phyloP scores from a whole-genome alignment of 495 filamentous ascomycete species.

The Daldinia loculata region DNA sequence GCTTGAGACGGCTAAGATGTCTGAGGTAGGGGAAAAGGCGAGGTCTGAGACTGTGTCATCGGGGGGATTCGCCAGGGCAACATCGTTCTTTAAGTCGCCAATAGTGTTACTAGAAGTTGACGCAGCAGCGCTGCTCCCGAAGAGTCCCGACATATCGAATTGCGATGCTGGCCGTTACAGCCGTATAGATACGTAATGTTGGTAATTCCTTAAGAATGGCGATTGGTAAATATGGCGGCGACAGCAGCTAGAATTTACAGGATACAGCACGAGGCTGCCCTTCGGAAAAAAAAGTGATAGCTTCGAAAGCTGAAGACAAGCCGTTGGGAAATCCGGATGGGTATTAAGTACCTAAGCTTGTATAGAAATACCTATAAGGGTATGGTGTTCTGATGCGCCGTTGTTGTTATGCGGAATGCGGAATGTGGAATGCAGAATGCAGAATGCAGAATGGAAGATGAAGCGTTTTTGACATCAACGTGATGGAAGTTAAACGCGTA shows the following conservation, averaged over 20 bases:
- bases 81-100: slow-evolving; percentile 90
- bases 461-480: neutral
- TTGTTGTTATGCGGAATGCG: too few species aligned
- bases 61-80: slow-evolving; percentile 76
- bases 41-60: slow-evolving; percentile 88
- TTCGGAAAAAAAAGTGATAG: neutral
- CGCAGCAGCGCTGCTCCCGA: slow-evolving; percentile 59
- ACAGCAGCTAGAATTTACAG: neutral
- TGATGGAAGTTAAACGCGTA: neutral
- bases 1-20: slow-evolving; percentile 84
- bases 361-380: neutral
- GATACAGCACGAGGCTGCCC: slow-evolving; percentile 5
- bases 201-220: neutral
- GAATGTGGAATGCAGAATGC: neutral
- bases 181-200: neutral
- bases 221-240: neutral
- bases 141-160: slow-evolving; percentile 71
- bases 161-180: neutral
- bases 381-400: neutral
- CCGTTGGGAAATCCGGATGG: neutral
- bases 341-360: neutral
- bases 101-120: slow-evolving; percentile 70
- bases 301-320: neutral
- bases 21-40: slow-evolving; percentile 76
- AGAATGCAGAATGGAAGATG: neutral